Evolutionary conservation across 2,329 filamentous ascomycete species (phyloP), one percentile per base, ranked within the genome.

Genomic region (Chaetomiaceae sp.): DNA sequence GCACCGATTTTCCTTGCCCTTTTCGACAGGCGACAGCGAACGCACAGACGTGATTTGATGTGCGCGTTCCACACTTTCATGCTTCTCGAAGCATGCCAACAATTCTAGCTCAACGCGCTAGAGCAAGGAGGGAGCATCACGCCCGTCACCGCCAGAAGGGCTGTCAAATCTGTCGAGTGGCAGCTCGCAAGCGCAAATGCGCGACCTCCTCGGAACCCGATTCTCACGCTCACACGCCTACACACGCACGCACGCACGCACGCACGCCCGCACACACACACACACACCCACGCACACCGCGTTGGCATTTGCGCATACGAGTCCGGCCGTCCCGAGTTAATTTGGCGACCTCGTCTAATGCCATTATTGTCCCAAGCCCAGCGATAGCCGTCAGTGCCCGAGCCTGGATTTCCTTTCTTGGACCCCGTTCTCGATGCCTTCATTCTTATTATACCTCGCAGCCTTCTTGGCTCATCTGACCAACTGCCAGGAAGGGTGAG

Each of bases 341-440:
- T 61, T 59, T 59, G 50, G 48, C 51, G 43, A 57, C 23, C 36
- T 43, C 25, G 33, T 49, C 51, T 52, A n/a, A 55, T 59, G 51
- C 58, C 56, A 56, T 59, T 56, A 37, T 48, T 53, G 54, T 55
- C 54, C 40, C 53, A 51, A 56, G 56, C 53, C 56, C 58, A 59
- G 55, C 53, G 57, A 58, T 58, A 63, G 54, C 61, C 58, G 61
- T 57, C 34, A 40, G 40, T 58, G 56, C 46, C 56, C 56, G 56
- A 52, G 48, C 43, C 46, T 54, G 53, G 48, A 37, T 30, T 56
- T 20, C 48, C 48, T 11, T 48, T 48, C 51, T 53, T 42, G 53
- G 48, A 47, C 47, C 48, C 36, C 49, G 36, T 27, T 38, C 43
- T 37, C 33, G 16, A 25, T 53, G 50, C 46, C 13, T 16, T 30